A percentile compares a stretch with the other conserved stretches of the same genome.
phyloP scores from a whole-genome alignment of 192 early-diverging fungal genomes.

The Thamnidium elegans region DNA sequence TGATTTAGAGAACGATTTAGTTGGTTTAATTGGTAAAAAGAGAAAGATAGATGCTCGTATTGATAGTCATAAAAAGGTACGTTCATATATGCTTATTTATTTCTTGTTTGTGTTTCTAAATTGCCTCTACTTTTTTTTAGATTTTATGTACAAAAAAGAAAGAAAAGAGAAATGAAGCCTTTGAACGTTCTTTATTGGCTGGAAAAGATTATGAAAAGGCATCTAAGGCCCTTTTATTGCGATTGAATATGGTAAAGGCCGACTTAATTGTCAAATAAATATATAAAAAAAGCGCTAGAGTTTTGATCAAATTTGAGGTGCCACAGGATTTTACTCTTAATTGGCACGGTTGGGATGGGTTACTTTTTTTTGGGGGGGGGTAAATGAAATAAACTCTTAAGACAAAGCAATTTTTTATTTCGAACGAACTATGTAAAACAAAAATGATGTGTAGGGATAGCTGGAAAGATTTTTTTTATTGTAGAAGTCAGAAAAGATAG shows the following conservation, averaged over 20 bases:
- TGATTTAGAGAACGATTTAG: conserved; percentile 68
- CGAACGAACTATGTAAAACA: neutral
- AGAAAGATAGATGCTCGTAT: conserved; percentile 70
- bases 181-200: conserved; percentile 61
- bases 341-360: too few relatives aligned
- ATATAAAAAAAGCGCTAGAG: neutral
- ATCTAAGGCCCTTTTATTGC: conserved; percentile 57
- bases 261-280: conserved; percentile 30
- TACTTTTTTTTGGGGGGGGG: too few relatives aligned
- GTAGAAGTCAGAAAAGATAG: too few relatives aligned
- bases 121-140: conserved; percentile 28
- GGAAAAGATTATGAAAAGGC: conserved; percentile 67
- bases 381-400: too few relatives aligned
- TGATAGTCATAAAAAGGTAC: conserved; percentile 85
- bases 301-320: too few relatives aligned
- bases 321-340: too few relatives aligned
- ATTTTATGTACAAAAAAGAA: conserved; percentile 65
- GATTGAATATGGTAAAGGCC: conserved; percentile 61
- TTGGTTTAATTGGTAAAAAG: conserved; percentile 65
- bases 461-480: too few relatives aligned
- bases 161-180: conserved; percentile 66
- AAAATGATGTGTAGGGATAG: neutral
- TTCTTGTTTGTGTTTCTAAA: too few relatives aligned
- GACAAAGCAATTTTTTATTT: too few relatives aligned
- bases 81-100: too few relatives aligned